Conservation (phyloP, 2,329 filamentous ascomycete species). For the Bipolaris oryzae region DNA sequence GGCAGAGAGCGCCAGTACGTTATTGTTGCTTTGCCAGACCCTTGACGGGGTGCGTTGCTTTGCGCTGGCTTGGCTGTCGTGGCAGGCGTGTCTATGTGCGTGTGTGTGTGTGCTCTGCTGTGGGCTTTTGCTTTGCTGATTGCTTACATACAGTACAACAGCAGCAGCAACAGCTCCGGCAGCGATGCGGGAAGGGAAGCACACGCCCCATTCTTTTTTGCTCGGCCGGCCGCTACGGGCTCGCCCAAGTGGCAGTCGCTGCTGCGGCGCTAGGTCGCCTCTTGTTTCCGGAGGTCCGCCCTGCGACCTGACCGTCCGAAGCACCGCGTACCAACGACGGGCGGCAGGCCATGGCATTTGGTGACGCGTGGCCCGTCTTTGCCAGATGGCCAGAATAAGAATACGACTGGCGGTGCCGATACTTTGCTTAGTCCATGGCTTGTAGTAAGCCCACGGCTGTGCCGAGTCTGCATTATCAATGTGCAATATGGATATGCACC, state of each 20-base stretch:
- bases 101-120: not conserved
- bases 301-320: constrained; percentile 8
- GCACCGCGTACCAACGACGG: too few relatives aligned
- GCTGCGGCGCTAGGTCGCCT: constrained; percentile 11
- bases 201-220: constrained; percentile 12
- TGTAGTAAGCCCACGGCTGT: too few relatives aligned
- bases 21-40: constrained; percentile 1
- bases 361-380: constrained; percentile 10
- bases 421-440: too few relatives aligned
- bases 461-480: too few relatives aligned
- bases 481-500: too few relatives aligned
- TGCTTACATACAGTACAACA: constrained; percentile 13
- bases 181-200: constrained; percentile 6
- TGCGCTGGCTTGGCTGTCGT: not conserved
- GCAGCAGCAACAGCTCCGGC: not conserved
- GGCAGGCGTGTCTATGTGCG: not conserved
- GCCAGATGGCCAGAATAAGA: not conserved
- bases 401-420: too few relatives aligned
- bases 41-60: not conserved
- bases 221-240: constrained; percentile 19
- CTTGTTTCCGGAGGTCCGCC: constrained; percentile 8
- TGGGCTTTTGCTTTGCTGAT: constrained; percentile 9
- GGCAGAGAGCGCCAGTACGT: constrained; percentile 4
- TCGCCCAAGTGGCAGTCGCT: constrained; percentile 4
- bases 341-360: constrained; percentile 1